Conservation (phyloP, 163 green algal genomes). For the Prototheca wickerhamii region DNA sequence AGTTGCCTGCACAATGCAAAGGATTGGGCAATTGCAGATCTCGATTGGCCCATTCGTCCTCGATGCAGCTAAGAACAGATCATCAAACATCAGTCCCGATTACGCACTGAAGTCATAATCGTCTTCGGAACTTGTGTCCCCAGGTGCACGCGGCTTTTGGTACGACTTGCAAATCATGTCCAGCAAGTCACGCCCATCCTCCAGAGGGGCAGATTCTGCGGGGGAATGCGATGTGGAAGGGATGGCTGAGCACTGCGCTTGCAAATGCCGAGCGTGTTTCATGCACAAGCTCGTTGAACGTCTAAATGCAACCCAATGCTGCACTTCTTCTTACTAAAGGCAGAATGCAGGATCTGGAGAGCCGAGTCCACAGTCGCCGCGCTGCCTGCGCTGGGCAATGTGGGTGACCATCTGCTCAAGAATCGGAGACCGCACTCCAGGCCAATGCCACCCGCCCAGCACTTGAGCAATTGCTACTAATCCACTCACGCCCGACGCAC, state of each 20-base stretch:
- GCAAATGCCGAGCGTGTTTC: background rate
- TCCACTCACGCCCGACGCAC: too few species aligned
- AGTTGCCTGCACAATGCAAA: slow-evolving; percentile 16
- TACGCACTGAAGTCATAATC: slow-evolving; percentile 2
- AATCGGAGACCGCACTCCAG: background rate
- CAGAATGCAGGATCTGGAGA: background rate
- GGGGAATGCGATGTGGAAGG: background rate
- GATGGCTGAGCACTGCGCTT: background rate
- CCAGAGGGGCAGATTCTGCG: background rate
- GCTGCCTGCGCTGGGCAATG: background rate
- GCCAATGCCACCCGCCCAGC: too few species aligned
- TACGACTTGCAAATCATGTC: background rate
- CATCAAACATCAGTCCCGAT: slow-evolving; percentile 19
- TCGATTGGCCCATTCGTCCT: background rate
- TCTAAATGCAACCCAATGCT: background rate
- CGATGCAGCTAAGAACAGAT: background rate
- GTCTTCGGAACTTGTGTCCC: background rate
- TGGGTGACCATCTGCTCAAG: background rate
- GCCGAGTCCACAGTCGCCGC: background rate
- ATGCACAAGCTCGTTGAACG: background rate
- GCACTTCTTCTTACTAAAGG: slow-evolving; percentile 1
- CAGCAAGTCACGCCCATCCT: background rate
- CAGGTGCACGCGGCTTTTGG: slow-evolving; percentile 8
- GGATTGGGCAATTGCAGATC: background rate
- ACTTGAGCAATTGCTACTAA: too few species aligned